A percentile compares a stretch with the other conserved stretches of the same genome.
Conservation (phyloP, 179 eudicot genomes). For the Silene coronaria region DNA sequence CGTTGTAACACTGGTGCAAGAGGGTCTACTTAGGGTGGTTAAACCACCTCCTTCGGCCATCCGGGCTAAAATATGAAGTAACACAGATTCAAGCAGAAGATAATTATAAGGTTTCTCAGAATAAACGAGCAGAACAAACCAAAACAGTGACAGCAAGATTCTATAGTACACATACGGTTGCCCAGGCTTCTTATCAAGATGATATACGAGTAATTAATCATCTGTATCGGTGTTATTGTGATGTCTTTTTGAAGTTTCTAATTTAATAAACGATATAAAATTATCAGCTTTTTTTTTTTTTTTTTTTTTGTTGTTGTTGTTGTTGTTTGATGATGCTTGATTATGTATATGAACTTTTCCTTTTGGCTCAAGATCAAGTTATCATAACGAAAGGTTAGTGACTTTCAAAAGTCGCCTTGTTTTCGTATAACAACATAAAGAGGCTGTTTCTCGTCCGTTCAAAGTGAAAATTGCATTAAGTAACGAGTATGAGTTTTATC, state of each 20-base stretch:
- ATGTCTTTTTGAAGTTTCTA: neutral
- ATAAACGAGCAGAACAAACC: neutral
- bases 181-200: neutral
- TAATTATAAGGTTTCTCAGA: neutral
- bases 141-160: neutral
- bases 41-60: conserved; percentile 25
- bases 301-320: too few species aligned
- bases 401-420: too few species aligned
- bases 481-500: too few species aligned
- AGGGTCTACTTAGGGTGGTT: conserved; percentile 51
- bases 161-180: neutral
- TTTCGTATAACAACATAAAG: too few species aligned
- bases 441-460: too few species aligned
- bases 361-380: too few species aligned
- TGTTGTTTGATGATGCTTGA: too few species aligned
- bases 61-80: conserved; percentile 35
- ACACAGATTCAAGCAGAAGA: neutral
- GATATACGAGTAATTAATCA: neutral
- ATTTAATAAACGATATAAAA: neutral
- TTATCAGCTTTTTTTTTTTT: neutral
- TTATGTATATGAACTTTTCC: too few species aligned
- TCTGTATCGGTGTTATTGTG: neutral
- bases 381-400: too few species aligned
- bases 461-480: too few species aligned
- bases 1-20: conserved; percentile 59